Conservation (phyloP, 495 filamentous ascomycete genomes). For the Gamarada debralockiae region DNA sequence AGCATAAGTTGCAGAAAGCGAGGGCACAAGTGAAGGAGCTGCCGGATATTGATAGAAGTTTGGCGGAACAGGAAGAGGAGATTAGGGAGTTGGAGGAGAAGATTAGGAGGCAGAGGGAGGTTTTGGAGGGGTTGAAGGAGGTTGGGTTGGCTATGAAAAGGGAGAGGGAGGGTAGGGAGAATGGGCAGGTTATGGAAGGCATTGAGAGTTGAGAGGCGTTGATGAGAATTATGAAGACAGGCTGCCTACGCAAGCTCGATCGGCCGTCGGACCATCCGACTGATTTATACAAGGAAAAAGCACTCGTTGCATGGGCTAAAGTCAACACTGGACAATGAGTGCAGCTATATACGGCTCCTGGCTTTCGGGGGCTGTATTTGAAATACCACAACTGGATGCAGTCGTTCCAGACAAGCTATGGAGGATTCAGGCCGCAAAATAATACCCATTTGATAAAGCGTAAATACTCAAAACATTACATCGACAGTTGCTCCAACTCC, state of each 20-base stretch:
- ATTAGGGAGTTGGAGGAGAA: conserved; percentile 69
- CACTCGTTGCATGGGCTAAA: too few relatives aligned
- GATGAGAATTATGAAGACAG: too few relatives aligned
- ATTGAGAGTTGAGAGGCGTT: conserved; percentile 15
- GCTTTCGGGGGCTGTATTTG: too few relatives aligned
- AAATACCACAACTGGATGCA: too few relatives aligned
- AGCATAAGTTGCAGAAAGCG: conserved; percentile 77
- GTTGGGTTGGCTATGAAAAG: conserved; percentile 34
- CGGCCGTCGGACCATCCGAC: too few relatives aligned
- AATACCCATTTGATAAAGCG: background rate
- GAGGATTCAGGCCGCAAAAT: background rate
- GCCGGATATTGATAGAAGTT: conserved; percentile 68
- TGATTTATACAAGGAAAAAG: too few relatives aligned
- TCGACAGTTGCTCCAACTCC: conserved; percentile 3
- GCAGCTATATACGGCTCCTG: too few relatives aligned
- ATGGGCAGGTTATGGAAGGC: conserved; percentile 5
- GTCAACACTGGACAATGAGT: too few relatives aligned
- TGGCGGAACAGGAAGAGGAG: conserved; percentile 77
- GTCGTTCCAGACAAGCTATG: too few relatives aligned
- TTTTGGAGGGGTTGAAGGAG: conserved; percentile 40
- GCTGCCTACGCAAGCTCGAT: too few relatives aligned
- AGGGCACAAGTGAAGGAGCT: conserved; percentile 60
- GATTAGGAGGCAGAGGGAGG: conserved; percentile 53
- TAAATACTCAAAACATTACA: background rate
- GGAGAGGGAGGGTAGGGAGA: conserved; percentile 24